Evolutionary conservation across 2,329 filamentous ascomycete genomes (phyloP).

Genomic region (Dendryphion nanum): DNA sequence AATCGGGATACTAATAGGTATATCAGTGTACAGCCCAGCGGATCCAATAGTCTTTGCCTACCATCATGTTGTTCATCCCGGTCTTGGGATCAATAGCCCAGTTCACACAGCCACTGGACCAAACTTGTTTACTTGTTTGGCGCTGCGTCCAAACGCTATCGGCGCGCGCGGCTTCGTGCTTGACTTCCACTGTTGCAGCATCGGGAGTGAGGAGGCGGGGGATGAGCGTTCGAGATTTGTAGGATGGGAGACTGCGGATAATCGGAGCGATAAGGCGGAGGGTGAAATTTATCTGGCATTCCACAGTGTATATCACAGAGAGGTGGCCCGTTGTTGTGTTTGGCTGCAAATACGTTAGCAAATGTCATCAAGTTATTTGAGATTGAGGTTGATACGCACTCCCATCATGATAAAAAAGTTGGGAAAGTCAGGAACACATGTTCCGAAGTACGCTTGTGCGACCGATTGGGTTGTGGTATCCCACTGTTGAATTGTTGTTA

Average conservation of each 20-base stretch:
- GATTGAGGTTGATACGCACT: slow-evolving; percentile 19
- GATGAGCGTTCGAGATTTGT: slow-evolving; percentile 24
- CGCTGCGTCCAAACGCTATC: slow-evolving; percentile 43
- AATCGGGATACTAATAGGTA: slow-evolving; percentile 53
- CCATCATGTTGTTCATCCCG: slow-evolving; percentile 50
- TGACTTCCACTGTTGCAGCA: slow-evolving; percentile 38
- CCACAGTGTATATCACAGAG: slow-evolving; percentile 51
- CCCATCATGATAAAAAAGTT: slow-evolving; percentile 50
- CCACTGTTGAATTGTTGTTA: slow-evolving; percentile 31
- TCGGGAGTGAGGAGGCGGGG: slow-evolving; percentile 16
- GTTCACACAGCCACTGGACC: slow-evolving; percentile 51
- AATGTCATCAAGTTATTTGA: slow-evolving; percentile 20
- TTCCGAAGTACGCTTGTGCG: slow-evolving; percentile 50
- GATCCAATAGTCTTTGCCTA: not conserved
- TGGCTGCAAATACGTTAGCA: slow-evolving; percentile 8
- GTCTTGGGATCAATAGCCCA: slow-evolving; percentile 52
- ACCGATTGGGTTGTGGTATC: slow-evolving; percentile 34
- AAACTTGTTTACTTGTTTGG: slow-evolving; percentile 47
- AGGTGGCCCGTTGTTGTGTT: slow-evolving; percentile 52
- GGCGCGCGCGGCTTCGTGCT: slow-evolving; percentile 30
- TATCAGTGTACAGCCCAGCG: not conserved
- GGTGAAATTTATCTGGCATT: slow-evolving; percentile 53
- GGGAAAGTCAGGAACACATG: slow-evolving; percentile 48
- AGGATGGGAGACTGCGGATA: slow-evolving; percentile 30
- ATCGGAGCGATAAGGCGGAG: slow-evolving; percentile 45